phyloP scores from a whole-genome alignment of 1,139 yeast genomes.

The Suhomyces chickasaworum region DNA sequence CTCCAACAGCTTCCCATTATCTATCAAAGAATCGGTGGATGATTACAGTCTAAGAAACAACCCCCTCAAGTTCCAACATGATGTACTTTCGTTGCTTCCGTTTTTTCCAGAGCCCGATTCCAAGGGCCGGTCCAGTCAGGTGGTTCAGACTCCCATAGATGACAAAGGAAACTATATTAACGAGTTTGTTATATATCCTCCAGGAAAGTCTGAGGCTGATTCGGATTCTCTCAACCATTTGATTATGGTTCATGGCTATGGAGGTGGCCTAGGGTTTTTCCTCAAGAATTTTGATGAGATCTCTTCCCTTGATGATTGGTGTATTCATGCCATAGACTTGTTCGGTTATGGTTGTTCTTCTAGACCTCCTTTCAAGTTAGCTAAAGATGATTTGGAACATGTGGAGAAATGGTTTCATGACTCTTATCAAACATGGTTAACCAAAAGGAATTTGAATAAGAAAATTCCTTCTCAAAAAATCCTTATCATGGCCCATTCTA shows the following conservation, averaged over 20 bases:
- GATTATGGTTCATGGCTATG: slow-evolving; percentile 74
- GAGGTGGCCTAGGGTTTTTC: slow-evolving; percentile 75
- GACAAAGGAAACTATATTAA: slow-evolving; percentile 53
- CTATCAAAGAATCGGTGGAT: slow-evolving; percentile 49
- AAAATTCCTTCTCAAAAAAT: slow-evolving; percentile 29
- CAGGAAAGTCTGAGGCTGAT: slow-evolving; percentile 30
- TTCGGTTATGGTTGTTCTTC: slow-evolving; percentile 80
- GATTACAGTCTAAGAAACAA: slow-evolving; percentile 50
- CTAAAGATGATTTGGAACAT: slow-evolving; percentile 28
- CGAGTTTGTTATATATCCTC: slow-evolving; percentile 62
- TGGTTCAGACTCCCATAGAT: slow-evolving; percentile 43
- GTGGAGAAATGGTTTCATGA: slow-evolving; percentile 59
- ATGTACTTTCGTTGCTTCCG: slow-evolving; percentile 46
- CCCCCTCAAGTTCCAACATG: slow-evolving; percentile 53
- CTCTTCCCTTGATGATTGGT: slow-evolving; percentile 47
- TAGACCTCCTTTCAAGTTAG: slow-evolving; percentile 53
- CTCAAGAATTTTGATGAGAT: slow-evolving; percentile 59
- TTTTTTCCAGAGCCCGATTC: slow-evolving; percentile 39
- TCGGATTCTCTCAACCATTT: slow-evolving; percentile 51
- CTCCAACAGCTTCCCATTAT: slow-evolving; percentile 58
- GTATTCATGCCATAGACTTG: slow-evolving; percentile 70
- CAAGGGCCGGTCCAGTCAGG: slow-evolving; percentile 34
- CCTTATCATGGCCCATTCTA: slow-evolving; percentile 58
- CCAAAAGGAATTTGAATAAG: slow-evolving; percentile 27
- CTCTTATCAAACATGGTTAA: slow-evolving; percentile 50